Percentiles rank a stretch among this genome's conserved stretches.
Evolutionary conservation across 495 filamentous ascomycete genomes (phyloP).

Genomic region (Hypoxylon intermedium): DNA sequence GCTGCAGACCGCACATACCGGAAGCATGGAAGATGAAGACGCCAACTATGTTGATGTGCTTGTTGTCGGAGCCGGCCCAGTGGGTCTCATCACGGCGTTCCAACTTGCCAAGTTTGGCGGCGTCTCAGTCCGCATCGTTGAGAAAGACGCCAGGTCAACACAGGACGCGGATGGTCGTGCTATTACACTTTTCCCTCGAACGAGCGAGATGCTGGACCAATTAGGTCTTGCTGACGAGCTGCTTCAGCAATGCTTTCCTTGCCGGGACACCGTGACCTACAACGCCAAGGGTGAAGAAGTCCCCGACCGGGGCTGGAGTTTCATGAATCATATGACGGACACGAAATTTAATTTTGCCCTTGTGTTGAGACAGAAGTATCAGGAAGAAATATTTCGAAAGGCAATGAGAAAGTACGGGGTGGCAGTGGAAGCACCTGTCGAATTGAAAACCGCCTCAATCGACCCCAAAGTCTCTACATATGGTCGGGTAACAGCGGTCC

Average conservation of each 20-base stretch:
- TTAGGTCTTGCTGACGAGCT: constrained; percentile 46
- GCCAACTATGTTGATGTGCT: constrained; percentile 55
- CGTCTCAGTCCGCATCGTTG: constrained; percentile 52
- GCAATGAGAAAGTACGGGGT: constrained; percentile 40
- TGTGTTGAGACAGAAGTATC: constrained; percentile 52
- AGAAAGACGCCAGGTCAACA: constrained; percentile 43
- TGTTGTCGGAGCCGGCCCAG: constrained; percentile 72
- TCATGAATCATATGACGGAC: constrained; percentile 45
- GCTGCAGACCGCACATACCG: neutral
- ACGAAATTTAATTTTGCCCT: constrained; percentile 50
- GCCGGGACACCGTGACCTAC: constrained; percentile 55
- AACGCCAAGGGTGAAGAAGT: constrained; percentile 42
- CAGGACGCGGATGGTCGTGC: constrained; percentile 53
- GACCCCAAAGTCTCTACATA: constrained; percentile 36
- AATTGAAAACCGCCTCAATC: constrained; percentile 42
- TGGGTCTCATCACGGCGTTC: constrained; percentile 67
- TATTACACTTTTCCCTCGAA: constrained; percentile 53
- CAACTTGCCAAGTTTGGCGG: constrained; percentile 67
- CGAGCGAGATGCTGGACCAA: constrained; percentile 55
- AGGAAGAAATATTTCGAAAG: constrained; percentile 52
- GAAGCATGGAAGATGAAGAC: constrained; percentile 22
- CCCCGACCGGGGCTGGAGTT: constrained; percentile 42
- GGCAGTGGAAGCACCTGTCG: constrained; percentile 46
- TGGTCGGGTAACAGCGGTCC: constrained; percentile 39
- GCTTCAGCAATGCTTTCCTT: constrained; percentile 60